phyloP scores from a whole-genome alignment of 2,329 filamentous ascomycete genomes.

The Aspergillus brunneoviolaceus region DNA sequence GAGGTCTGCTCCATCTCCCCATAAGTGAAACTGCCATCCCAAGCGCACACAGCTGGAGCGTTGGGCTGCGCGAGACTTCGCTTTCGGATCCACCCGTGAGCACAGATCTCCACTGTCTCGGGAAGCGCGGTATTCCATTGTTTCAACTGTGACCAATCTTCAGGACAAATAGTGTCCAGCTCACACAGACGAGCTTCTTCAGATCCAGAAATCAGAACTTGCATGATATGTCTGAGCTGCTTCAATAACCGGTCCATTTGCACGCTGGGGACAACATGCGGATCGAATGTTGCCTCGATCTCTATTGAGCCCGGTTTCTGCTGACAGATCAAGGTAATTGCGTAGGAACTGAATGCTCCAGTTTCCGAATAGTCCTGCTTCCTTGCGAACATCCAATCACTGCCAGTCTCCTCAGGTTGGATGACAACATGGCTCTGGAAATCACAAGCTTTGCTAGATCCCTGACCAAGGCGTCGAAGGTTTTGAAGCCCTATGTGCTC shows the following conservation, averaged over 20 bases:
- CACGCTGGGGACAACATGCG: conserved; percentile 4
- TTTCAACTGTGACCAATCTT: neutral
- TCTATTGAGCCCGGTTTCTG: neutral
- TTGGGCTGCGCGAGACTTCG: neutral
- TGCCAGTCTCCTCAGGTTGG: conserved; percentile 15
- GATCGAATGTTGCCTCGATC: conserved; percentile 9
- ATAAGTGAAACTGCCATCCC: neutral
- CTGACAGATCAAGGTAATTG: conserved; percentile 1
- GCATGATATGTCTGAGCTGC: conserved; percentile 10
- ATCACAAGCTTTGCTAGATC: conserved; percentile 39
- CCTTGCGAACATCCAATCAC: neutral
- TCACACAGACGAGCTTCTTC: neutral
- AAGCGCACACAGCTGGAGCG: neutral
- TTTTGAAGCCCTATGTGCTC: conserved; percentile 55
- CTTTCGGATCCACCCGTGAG: neutral
- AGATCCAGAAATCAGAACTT: neutral
- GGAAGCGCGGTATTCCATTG: neutral
- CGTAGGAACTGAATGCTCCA: conserved; percentile 13
- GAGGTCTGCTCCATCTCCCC: neutral
- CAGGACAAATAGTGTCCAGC: neutral
- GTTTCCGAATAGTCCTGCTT: neutral
- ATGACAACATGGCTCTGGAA: conserved; percentile 45
- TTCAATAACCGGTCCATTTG: conserved; percentile 12
- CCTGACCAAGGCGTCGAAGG: conserved; percentile 51
- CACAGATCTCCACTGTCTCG: neutral